Conservation (phyloP, 2,329 filamentous ascomycete genomes). For the Plectosphaerella plurivora region DNA sequence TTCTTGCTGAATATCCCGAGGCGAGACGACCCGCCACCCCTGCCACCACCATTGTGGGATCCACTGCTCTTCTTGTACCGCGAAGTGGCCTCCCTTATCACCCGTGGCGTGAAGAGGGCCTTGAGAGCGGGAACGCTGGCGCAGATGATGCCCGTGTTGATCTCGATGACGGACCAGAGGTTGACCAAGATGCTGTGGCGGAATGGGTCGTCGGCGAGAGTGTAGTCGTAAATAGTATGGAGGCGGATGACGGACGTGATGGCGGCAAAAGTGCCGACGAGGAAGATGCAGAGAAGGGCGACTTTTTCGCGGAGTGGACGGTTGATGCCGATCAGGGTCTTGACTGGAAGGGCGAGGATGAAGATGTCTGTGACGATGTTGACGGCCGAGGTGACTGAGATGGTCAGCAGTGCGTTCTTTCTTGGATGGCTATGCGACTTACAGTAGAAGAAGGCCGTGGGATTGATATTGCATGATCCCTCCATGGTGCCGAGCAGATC, state of each 20-base stretch:
- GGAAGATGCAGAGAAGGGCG: conserved; percentile 41
- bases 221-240: conserved; percentile 33
- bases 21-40: neutral
- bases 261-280: conserved; percentile 28
- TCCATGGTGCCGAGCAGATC: conserved; percentile 23
- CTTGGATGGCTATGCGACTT: conserved; percentile 4
- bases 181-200: conserved; percentile 28
- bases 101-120: conserved; percentile 33
- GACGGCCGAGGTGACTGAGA: conserved; percentile 31
- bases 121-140: conserved; percentile 45
- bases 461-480: conserved; percentile 32
- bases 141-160: conserved; percentile 45
- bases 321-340: conserved; percentile 36
- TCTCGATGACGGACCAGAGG: conserved; percentile 42
- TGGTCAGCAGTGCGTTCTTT: neutral
- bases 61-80: neutral
- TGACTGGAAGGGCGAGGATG: conserved; percentile 39
- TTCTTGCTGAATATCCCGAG: neutral
- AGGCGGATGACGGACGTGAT: conserved; percentile 32
- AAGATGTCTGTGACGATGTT: conserved; percentile 43
- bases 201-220: conserved; percentile 28
- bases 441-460: conserved; percentile 37
- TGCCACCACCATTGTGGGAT: neutral
- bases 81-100: conserved; percentile 2
- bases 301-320: conserved; percentile 44